phyloP scores from a whole-genome alignment of 495 filamentous ascomycete genomes.

The Symbiotaphrina buchneri region DNA sequence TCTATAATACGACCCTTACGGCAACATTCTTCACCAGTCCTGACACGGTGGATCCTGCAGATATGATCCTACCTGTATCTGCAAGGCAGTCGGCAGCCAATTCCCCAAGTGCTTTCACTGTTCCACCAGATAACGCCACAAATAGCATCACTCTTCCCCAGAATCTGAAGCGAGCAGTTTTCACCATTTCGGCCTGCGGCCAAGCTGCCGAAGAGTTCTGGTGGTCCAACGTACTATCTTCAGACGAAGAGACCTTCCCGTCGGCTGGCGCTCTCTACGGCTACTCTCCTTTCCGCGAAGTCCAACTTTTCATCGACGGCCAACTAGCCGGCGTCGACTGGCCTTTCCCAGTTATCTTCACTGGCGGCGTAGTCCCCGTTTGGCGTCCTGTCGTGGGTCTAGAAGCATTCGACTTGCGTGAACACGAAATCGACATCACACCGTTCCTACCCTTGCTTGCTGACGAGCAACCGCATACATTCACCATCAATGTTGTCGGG shows the following conservation, averaged over 20 bases:
- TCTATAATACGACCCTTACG: constrained; percentile 63
- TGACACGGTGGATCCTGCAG: constrained; percentile 25
- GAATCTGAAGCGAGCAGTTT: constrained; percentile 43
- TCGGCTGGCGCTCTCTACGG: constrained; percentile 37
- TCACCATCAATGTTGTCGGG: constrained; percentile 48
- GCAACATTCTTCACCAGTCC: constrained; percentile 46
- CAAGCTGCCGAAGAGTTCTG: constrained; percentile 73
- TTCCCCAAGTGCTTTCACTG: constrained; percentile 38
- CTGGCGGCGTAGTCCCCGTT: constrained; percentile 64
- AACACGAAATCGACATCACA: constrained; percentile 70
- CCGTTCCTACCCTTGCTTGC: constrained; percentile 46
- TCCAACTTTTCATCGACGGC: constrained; percentile 61
- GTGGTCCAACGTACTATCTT: constrained; percentile 61
- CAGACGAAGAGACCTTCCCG: constrained; percentile 36
- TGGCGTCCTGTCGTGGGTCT: constrained; percentile 77
- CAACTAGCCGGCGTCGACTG: constrained; percentile 56
- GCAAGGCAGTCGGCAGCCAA: constrained; percentile 25
- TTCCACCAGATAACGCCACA: constrained; percentile 42
- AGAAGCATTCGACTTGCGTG: constrained; percentile 60
- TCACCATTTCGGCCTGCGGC: constrained; percentile 56
- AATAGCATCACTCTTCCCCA: constrained; percentile 33
- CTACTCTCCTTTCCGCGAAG: constrained; percentile 59
- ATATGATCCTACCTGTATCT: constrained; percentile 60
- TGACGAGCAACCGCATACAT: constrained; percentile 39
- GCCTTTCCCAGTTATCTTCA: constrained; percentile 79